A percentile compares a stretch with the other conserved stretches of the same genome.
Evolutionary conservation across 768 basidiomycete species (phyloP).

Genomic region (Cystobasidium onofrii): DNA sequence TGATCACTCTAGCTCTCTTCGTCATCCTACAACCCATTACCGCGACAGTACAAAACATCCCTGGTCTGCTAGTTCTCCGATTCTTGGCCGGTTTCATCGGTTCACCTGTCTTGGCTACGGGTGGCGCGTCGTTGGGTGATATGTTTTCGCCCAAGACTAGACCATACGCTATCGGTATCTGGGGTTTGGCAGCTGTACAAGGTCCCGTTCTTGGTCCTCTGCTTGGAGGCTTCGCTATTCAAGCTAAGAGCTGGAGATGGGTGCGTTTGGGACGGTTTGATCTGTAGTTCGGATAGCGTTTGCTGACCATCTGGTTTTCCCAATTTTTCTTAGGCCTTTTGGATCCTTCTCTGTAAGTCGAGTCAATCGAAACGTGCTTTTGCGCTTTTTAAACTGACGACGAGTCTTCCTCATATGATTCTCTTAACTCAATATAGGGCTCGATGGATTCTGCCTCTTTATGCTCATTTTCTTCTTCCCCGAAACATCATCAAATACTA

Average conservation of each 20-base stretch:
- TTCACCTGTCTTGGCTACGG: conserved; percentile 45
- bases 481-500: conserved; percentile 44
- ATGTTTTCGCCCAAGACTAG: conserved; percentile 32
- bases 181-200: conserved; percentile 39
- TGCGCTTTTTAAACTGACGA: too few relatives aligned
- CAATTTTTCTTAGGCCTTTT: conserved; percentile 23
- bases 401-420: too few relatives aligned
- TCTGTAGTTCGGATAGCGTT: too few relatives aligned
- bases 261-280: too few relatives aligned
- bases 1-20: conserved; percentile 46
- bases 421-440: conserved; percentile 4
- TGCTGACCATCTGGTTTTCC: background rate
- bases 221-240: conserved; percentile 42
- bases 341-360: conserved; percentile 21
- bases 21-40: conserved; percentile 45
- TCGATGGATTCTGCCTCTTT: conserved; percentile 44
- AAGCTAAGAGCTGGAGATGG: conserved; percentile 46
- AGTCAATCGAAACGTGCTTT: too few relatives aligned
- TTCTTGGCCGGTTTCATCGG: conserved; percentile 47
- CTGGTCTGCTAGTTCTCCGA: conserved; percentile 43
- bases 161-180: conserved; percentile 43
- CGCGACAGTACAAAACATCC: conserved; percentile 43
- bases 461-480: conserved; percentile 44
- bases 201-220: conserved; percentile 45
- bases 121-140: conserved; percentile 42